phyloP scores from a whole-genome alignment of 805 yeast genomes.

The Ogataea angusta region DNA sequence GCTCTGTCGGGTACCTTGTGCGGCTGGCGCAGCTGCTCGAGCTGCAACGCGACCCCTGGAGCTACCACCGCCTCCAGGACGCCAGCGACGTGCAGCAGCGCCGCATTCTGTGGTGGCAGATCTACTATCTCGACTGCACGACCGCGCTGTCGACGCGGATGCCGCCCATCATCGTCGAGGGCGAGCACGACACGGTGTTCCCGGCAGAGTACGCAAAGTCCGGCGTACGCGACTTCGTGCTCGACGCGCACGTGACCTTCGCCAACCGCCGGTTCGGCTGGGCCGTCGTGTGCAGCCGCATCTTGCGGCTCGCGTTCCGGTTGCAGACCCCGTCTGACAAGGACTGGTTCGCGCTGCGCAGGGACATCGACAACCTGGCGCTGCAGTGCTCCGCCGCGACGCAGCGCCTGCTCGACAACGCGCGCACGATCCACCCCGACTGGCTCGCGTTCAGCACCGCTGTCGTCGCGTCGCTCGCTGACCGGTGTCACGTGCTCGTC shows the following conservation, averaged over 20 bases:
- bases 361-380: slow-evolving; percentile 20
- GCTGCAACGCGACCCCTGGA: slow-evolving; percentile 58
- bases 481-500: slow-evolving; percentile 19
- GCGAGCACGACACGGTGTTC: slow-evolving; percentile 54
- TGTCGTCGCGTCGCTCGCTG: slow-evolving; percentile 20
- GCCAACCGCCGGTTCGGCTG: slow-evolving; percentile 52
- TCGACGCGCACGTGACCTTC: slow-evolving; percentile 46
- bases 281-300: slow-evolving; percentile 22
- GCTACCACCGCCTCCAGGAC: slow-evolving; percentile 47
- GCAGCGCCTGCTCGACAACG: slow-evolving; percentile 20
- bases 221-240: slow-evolving; percentile 29
- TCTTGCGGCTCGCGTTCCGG: slow-evolving; percentile 14
- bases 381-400: slow-evolving; percentile 20
- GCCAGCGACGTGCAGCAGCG: slow-evolving; percentile 48
- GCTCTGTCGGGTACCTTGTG: slow-evolving; percentile 51
- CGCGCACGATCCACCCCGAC: slow-evolving; percentile 14
- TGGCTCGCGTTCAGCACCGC: slow-evolving; percentile 20
- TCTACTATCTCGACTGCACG: slow-evolving; percentile 55
- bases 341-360: slow-evolving; percentile 1
- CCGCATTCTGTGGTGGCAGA: slow-evolving; percentile 66
- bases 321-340: slow-evolving; percentile 5
- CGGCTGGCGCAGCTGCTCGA: slow-evolving; percentile 55
- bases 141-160: slow-evolving; percentile 54
- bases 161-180: slow-evolving; percentile 50
- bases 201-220: slow-evolving; percentile 41